phyloP scores from a whole-genome alignment of 1,139 yeast species.

The Zygoascus hellenicus region DNA sequence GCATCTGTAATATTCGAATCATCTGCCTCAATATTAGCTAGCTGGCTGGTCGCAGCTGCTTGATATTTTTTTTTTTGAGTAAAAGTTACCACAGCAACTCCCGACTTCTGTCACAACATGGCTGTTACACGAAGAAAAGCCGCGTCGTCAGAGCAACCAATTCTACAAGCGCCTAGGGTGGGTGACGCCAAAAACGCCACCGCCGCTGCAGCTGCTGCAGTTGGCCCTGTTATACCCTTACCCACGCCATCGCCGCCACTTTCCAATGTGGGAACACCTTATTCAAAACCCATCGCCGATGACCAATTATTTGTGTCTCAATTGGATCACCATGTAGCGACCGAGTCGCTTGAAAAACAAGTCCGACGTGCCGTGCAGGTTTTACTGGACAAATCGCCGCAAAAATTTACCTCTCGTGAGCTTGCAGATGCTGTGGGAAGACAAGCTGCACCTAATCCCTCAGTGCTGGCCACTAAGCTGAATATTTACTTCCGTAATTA shows the following conservation, averaged over 20 bases:
- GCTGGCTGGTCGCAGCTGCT: not conserved
- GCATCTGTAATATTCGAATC: too few species aligned
- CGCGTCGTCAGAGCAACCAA: conserved; percentile 3
- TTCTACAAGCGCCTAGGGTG: too few species aligned
- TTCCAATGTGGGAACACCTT: not conserved
- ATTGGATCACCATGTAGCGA: too few species aligned
- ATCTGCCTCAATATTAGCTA: too few species aligned
- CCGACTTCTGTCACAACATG: not conserved
- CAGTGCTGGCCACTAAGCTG: conserved; percentile 7
- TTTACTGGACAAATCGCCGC: not conserved
- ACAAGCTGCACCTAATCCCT: conserved; percentile 4
- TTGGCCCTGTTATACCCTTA: not conserved
- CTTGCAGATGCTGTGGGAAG: conserved; percentile 4
- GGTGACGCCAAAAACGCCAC: not conserved
- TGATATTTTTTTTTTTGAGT: not conserved
- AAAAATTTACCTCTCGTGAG: conserved; percentile 1
- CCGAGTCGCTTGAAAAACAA: too few species aligned
- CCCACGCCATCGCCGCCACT: not conserved
- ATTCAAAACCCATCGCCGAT: not conserved
- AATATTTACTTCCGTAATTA: conserved; percentile 4
- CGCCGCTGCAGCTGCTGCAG: not conserved
- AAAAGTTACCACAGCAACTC: not conserved
- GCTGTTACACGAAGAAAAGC: conserved; percentile 5
- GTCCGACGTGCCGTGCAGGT: not conserved
- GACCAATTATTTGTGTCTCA: too few species aligned